A percentile compares a stretch with the other conserved stretches of the same genome.
These are phyloP conservation scores for Stachybotrys chartarum DNA, from an alignment of 2,329 filamentous ascomycete species.

Conservation along the genomic window DNA sequence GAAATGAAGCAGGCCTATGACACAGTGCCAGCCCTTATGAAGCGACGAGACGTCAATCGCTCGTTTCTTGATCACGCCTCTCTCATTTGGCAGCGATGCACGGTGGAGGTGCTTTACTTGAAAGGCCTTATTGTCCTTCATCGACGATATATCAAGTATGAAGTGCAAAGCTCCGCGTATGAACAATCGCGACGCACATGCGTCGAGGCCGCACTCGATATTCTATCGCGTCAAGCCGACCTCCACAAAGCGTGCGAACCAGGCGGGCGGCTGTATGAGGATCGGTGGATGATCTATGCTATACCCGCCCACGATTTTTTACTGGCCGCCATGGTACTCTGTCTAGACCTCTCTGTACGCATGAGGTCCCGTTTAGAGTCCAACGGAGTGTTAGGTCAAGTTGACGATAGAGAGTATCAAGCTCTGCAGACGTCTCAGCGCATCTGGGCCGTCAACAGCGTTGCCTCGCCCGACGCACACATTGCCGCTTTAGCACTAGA, in stretches of 20 bases:
- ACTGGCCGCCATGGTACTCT: conserved; percentile 44
- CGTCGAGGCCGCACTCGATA: conserved; percentile 15
- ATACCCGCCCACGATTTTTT: conserved; percentile 42
- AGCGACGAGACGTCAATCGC: conserved; percentile 13
- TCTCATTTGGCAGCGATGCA: conserved; percentile 16
- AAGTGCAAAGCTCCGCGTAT: conserved; percentile 4
- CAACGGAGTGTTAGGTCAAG: background rate
- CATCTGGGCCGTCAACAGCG: conserved; percentile 11
- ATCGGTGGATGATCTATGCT: conserved; percentile 36
- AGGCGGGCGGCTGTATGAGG: conserved; percentile 34
- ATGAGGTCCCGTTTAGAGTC: conserved; percentile 7
- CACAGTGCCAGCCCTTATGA: conserved; percentile 14
- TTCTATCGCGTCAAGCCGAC: conserved; percentile 19
- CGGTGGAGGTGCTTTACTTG: conserved; percentile 20
- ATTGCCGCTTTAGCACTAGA: conserved; percentile 11
- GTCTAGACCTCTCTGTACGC: conserved; percentile 26
- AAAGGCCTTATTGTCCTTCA: conserved; percentile 25
- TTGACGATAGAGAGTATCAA: conserved; percentile 2
- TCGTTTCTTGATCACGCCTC: conserved; percentile 17
- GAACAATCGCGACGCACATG: conserved; percentile 14
- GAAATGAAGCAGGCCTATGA: conserved; percentile 12
- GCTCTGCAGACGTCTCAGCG: conserved; percentile 10
- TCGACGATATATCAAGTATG: conserved; percentile 14
- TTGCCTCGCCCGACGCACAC: conserved; percentile 9
- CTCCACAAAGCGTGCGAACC: conserved; percentile 25